phyloP scores from a whole-genome alignment of 345 rosid species.

The rapeseed (Brassica napus) region Da-Ae NC_063434.1:6183501-6184000 shows the following conservation, averaged over 20 bases:
- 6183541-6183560: slow-evolving; percentile 29
- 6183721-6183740: slow-evolving; percentile 11
- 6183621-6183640: not conserved
- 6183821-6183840: slow-evolving; percentile 35
- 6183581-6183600: not conserved
- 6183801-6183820: slow-evolving; percentile 31
- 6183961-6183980: slow-evolving; percentile 1
- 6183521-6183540: not conserved
- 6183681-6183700: slow-evolving; percentile 7
- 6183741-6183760: slow-evolving; percentile 24
- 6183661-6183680: not conserved
- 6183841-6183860: slow-evolving; percentile 37
- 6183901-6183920: slow-evolving; percentile 4
- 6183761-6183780: slow-evolving; percentile 33
- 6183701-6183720: not conserved
- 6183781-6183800: slow-evolving; percentile 35
- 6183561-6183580: slow-evolving; percentile 2
- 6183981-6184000: slow-evolving; percentile 9
- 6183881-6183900: slow-evolving; percentile 35
- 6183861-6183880: slow-evolving; percentile 33
- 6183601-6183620: not conserved
- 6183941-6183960: not conserved
- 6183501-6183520: slow-evolving; percentile 1
- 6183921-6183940: slow-evolving; percentile 2
- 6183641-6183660: slow-evolving; percentile 1